These are phyloP conservation scores for Lagenidium giganteum DNA, from an alignment of 352 stramenopile genomes.

Conservation along the genomic window DNA sequence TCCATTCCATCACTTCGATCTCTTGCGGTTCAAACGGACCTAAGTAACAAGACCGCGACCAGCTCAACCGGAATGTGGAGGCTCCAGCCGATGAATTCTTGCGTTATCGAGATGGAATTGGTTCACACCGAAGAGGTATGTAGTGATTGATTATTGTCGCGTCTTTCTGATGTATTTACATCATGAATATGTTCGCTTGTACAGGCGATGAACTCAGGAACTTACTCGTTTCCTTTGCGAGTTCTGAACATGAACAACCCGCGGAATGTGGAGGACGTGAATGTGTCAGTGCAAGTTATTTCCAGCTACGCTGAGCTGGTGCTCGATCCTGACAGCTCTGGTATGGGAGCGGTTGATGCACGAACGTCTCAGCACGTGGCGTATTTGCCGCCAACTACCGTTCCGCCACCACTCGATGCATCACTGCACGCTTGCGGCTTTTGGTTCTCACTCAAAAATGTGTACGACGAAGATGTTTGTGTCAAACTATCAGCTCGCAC, in stretches of 20 bases:
- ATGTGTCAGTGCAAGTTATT: slow-evolving; percentile 68
- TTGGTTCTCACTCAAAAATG: slow-evolving; percentile 82
- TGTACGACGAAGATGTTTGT: slow-evolving; percentile 81
- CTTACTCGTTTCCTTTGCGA: slow-evolving; percentile 51
- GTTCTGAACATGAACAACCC: slow-evolving; percentile 81
- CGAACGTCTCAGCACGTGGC: slow-evolving; percentile 36
- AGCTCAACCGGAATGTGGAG: slow-evolving; percentile 34
- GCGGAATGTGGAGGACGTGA: slow-evolving; percentile 66
- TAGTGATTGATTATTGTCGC: neutral
- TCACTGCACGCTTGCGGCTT: slow-evolving; percentile 60
- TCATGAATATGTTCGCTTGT: too few species aligned
- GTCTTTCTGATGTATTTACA: slow-evolving; percentile 11
- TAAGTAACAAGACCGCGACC: slow-evolving; percentile 1
- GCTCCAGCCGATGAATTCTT: slow-evolving; percentile 34
- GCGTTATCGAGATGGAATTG: slow-evolving; percentile 66
- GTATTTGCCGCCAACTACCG: slow-evolving; percentile 66
- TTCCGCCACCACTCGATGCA: slow-evolving; percentile 53
- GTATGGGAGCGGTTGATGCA: slow-evolving; percentile 22
- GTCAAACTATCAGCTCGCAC: slow-evolving; percentile 53
- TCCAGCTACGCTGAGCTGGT: slow-evolving; percentile 80
- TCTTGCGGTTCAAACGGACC: slow-evolving; percentile 35
- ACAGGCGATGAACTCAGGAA: slow-evolving; percentile 43
- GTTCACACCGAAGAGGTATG: slow-evolving; percentile 54
- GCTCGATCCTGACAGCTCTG: slow-evolving; percentile 71
- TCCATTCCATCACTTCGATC: slow-evolving; percentile 34